Evolutionary conservation across 2,329 filamentous ascomycete genomes (phyloP).

Genomic region (Exophiala oligosperma): DNA sequence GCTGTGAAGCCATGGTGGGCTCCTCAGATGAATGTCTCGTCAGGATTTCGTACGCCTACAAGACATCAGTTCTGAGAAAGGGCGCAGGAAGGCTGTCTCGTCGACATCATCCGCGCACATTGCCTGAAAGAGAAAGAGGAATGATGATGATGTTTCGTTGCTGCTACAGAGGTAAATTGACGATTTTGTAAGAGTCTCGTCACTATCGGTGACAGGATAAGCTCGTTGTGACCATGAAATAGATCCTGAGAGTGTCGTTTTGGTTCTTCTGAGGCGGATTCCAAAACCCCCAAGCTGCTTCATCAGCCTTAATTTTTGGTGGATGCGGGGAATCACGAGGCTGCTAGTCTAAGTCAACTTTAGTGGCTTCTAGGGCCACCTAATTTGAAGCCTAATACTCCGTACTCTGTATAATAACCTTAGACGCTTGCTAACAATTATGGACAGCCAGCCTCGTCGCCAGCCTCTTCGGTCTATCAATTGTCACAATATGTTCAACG

Average conservation of each 20-base stretch:
- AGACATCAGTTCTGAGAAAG: not conserved
- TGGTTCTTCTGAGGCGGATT: not conserved
- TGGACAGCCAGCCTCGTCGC: not conserved
- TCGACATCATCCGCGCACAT: conserved; percentile 3
- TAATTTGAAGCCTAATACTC: not conserved
- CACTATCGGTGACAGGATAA: too few relatives aligned
- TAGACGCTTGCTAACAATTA: not conserved
- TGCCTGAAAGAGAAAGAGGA: not conserved
- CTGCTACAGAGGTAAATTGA: not conserved
- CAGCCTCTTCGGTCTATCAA: not conserved
- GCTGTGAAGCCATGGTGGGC: conserved; percentile 17
- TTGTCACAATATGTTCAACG: not conserved
- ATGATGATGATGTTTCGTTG: not conserved
- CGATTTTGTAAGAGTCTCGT: too few relatives aligned
- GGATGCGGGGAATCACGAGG: conserved; percentile 2
- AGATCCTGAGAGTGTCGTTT: too few relatives aligned
- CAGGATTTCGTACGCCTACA: conserved; percentile 1
- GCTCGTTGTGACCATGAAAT: too few relatives aligned
- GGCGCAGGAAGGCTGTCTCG: not conserved
- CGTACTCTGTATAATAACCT: not conserved
- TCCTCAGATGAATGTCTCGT: not conserved
- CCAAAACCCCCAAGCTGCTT: not conserved
- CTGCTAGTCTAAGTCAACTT: not conserved
- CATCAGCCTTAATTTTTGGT: not conserved
- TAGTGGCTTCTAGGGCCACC: not conserved